Evolutionary conservation across 805 yeast species (phyloP).

Genomic region (Lachancea meyersii): DNA sequence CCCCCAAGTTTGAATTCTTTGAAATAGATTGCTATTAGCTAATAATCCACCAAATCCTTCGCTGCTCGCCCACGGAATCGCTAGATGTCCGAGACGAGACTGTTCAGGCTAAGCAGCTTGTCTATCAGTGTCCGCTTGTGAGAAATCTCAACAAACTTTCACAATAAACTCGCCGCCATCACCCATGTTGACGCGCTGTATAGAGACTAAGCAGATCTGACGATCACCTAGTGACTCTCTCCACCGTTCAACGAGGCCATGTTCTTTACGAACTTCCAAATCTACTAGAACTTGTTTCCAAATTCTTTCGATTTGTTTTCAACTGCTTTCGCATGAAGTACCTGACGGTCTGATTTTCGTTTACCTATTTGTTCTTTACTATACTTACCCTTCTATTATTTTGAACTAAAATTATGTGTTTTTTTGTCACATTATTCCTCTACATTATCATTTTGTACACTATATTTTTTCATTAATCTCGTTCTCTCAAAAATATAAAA

Average conservation of each 20-base stretch:
- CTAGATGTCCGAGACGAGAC: constrained; percentile 31
- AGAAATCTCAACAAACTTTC: constrained; percentile 4
- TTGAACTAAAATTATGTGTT: background rate
- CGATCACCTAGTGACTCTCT: constrained; percentile 32
- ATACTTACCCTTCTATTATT: constrained; percentile 1
- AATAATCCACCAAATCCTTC: constrained; percentile 34
- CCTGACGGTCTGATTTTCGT: constrained; percentile 12
- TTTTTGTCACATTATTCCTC: background rate
- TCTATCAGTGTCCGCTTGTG: constrained; percentile 4
- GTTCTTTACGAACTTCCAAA: constrained; percentile 22
- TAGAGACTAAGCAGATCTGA: constrained; percentile 28
- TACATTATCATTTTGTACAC: background rate
- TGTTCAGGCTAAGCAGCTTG: constrained; percentile 26
- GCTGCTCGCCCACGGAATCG: constrained; percentile 31
- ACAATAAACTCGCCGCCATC: constrained; percentile 10
- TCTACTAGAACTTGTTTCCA: constrained; percentile 26
- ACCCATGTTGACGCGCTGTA: constrained; percentile 30
- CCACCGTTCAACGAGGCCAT: constrained; percentile 33
- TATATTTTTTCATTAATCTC: background rate
- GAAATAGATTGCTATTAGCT: constrained; percentile 27
- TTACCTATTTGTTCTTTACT: background rate
- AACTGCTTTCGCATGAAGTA: constrained; percentile 29
- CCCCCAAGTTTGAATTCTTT: constrained; percentile 27
- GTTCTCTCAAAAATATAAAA: no score
- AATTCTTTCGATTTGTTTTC: constrained; percentile 27